Base-by-base conservation (phyloP, 2,329 filamentous ascomycete species). In the Talaromyces sp. region DNA sequence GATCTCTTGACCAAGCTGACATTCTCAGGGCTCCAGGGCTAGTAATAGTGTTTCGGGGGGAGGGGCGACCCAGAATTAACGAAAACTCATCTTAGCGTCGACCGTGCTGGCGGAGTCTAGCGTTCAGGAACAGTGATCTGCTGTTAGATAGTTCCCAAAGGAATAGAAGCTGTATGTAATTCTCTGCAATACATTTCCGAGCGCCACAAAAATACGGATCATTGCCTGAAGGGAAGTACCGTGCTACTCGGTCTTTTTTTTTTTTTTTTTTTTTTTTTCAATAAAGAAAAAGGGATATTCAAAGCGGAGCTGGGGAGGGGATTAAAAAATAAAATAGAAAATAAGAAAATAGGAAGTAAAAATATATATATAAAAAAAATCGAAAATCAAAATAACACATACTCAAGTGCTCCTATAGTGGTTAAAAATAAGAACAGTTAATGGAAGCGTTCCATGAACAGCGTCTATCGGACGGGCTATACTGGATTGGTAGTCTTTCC, bases 1-100 rank as follows among this genome's bases (percentile, higher is more conserved):
- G 58, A 56, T 36, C 51, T 44, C 14, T 20, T 27, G 16, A 22
- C 32, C 32, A 36, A 42, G 39, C 52, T 57, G 57, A 56, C 52
- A 59, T 57, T 52, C 55, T 35, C 54, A 9, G 36, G 20, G 16
- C 20, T 27, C 24, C 24, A 27, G 24, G 24, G 24, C 24, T 16
- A 32, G 16, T 17, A 13, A 14, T 22, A 42, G 36, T 37, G 44
- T 32, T 44, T 37, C 29, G 46, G 37, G 49, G 36, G 24, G 16
- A 35, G 30, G 43, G 40, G 42, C 19, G 27, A 47, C 14, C 42
- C 49, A 47, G 27, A 24, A 32, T 22, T 19, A 41, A 32, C 19
- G 32, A 47, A 51, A 46, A 19, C 20, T 14, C 30, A 29, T 33
- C 17, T 22, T 45, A 39, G 36, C 36, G 13, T 35, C 19, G 11